Percentiles rank a stretch among this genome's conserved stretches.
phyloP scores from a whole-genome alignment of 2,329 filamentous ascomycete genomes.

The Cercospora sesami region DNA sequence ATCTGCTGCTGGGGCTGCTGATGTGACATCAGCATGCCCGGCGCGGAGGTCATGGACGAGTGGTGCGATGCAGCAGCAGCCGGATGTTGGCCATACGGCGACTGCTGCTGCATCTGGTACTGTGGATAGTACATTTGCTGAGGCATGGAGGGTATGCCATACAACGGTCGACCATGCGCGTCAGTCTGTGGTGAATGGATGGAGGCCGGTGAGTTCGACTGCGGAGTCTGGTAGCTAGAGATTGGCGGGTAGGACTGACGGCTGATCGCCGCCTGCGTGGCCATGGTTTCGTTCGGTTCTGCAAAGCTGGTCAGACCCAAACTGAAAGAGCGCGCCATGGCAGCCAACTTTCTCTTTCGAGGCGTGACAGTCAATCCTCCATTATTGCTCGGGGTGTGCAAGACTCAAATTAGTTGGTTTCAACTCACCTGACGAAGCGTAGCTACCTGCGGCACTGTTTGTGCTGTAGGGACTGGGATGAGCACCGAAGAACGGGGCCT shows the following conservation, averaged over 20 bases:
- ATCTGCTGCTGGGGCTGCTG: constrained; percentile 42
- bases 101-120: constrained; percentile 51
- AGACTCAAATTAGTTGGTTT: constrained; percentile 27
- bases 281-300: constrained; percentile 73
- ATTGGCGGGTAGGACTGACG: constrained; percentile 77
- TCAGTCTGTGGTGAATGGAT: constrained; percentile 92
- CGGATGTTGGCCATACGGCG: constrained; percentile 59
- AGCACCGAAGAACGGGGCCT: constrained; percentile 72
- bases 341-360: constrained; percentile 18
- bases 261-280: constrained; percentile 63
- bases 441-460: constrained; percentile 76
- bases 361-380: constrained; percentile 5
- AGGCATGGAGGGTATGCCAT: constrained; percentile 80
- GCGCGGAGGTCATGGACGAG: constrained; percentile 54
- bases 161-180: constrained; percentile 78
- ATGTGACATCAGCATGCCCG: constrained; percentile 57
- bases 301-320: constrained; percentile 56
- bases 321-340: constrained; percentile 29
- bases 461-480: constrained; percentile 83
- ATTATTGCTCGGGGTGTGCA: constrained; percentile 24
- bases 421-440: constrained; percentile 78
- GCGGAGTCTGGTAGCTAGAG: constrained; percentile 76
- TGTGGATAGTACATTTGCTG: constrained; percentile 78
- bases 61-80: constrained; percentile 46
- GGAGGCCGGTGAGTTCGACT: constrained; percentile 91